Percentiles rank a stretch among this genome's conserved stretches.
Evolutionary conservation across 208 protist species (phyloP).

Genomic region (Leishmania arabica): DNA sequence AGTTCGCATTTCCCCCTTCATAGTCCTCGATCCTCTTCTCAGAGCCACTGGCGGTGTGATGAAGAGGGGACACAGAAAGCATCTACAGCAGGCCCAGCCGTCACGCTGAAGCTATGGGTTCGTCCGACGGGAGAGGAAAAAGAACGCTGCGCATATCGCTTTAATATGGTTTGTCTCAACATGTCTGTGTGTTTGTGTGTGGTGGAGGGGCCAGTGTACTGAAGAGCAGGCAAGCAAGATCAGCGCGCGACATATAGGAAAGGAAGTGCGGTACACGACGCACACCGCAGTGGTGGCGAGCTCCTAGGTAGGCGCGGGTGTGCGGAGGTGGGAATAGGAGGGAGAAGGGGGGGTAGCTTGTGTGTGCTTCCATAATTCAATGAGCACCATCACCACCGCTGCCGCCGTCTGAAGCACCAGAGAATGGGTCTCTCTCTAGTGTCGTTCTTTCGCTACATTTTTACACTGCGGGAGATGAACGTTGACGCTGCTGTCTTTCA

Average conservation of each 20-base stretch:
- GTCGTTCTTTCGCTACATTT: not conserved
- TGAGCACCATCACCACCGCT: not conserved
- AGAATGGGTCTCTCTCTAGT: not conserved
- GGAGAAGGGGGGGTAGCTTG: not conserved
- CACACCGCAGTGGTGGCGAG: not conserved
- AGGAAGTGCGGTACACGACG: not conserved
- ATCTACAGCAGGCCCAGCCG: not conserved
- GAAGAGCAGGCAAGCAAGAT: not conserved
- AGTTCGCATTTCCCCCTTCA: not conserved
- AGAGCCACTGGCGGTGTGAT: not conserved
- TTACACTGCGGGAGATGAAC: not conserved
- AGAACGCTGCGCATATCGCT: not conserved
- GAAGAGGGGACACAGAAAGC: not conserved
- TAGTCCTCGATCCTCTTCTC: not conserved
- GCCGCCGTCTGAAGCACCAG: not conserved
- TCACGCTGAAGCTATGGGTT: not conserved
- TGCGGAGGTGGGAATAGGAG: no score
- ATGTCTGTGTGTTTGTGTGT: not conserved
- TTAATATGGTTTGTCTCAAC: not conserved
- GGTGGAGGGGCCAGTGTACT: not conserved
- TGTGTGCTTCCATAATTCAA: not conserved
- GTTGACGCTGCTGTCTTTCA: slow-evolving; percentile 1
- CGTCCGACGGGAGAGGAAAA: not conserved
- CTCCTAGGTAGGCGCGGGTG: not conserved
- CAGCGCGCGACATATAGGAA: not conserved